Conservation (phyloP, 2,329 filamentous ascomycete genomes). For the Pseudogymnoascus sp. region DNA sequence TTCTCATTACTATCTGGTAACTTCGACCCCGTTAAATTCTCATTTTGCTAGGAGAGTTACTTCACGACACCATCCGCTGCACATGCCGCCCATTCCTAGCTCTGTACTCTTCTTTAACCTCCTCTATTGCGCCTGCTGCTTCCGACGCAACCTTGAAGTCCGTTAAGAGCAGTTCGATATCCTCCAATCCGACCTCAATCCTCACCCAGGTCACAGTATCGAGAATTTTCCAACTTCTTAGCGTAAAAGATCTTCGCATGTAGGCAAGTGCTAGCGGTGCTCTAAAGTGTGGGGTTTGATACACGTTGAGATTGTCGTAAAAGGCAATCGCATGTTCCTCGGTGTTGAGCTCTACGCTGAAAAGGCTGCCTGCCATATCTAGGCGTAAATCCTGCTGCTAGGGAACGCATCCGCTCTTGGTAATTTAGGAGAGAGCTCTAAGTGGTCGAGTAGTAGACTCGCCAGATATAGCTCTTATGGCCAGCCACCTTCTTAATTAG, state of each 20-base stretch:
- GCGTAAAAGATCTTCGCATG: conserved; percentile 31
- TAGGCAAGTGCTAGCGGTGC: conserved; percentile 43
- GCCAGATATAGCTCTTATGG: conserved; percentile 26
- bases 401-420: conserved; percentile 20
- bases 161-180: conserved; percentile 16
- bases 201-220: conserved; percentile 14
- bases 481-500: conserved; percentile 26
- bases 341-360: conserved; percentile 43
- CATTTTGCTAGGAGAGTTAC: background rate
- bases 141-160: conserved; percentile 17
- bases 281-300: conserved; percentile 45
- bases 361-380: conserved; percentile 50
- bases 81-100: too few species aligned
- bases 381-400: conserved; percentile 38
- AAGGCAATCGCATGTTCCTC: conserved; percentile 36
- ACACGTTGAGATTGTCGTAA: conserved; percentile 41
- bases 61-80: background rate
- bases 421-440: conserved; percentile 19
- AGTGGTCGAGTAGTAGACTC: conserved; percentile 38
- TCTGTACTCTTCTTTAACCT: background rate
- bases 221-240: conserved; percentile 15
- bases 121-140: conserved; percentile 12
- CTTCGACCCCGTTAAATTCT: background rate
- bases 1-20: background rate
- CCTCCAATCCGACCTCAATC: conserved; percentile 19